Conservation (phyloP, 2,329 filamentous ascomycete genomes). For the Fusarium brevicatenulatum region DNA sequence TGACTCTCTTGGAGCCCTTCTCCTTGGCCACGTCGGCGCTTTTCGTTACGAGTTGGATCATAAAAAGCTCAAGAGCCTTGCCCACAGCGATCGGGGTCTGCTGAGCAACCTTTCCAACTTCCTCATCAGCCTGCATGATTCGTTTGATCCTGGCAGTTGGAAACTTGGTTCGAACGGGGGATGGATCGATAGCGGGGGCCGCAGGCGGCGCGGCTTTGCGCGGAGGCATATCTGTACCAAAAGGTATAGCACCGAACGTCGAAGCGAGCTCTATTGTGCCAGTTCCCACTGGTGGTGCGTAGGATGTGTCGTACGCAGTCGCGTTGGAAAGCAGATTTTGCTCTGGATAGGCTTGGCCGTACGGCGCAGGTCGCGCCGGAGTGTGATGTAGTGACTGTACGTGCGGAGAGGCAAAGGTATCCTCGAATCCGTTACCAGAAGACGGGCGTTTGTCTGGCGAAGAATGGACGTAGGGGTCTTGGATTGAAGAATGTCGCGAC, state of each 20-base stretch:
- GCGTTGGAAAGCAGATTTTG: conserved; percentile 18
- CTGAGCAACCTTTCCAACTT: conserved; percentile 97
- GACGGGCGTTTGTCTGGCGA: conserved; percentile 7
- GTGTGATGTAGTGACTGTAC: conserved; percentile 33
- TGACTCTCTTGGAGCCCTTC: conserved; percentile 88
- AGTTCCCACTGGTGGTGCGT: conserved; percentile 15
- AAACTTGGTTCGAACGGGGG: conserved; percentile 91
- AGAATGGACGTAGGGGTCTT: conserved; percentile 32
- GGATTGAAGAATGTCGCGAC: conserved; percentile 26
- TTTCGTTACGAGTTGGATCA: conserved; percentile 92
- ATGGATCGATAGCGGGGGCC: conserved; percentile 65
- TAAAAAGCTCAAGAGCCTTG: conserved; percentile 96
- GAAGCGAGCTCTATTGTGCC: conserved; percentile 9
- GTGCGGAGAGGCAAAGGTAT: conserved; percentile 7
- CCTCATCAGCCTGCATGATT: conserved; percentile 99
- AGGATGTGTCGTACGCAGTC: conserved; percentile 30
- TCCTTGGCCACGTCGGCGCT: conserved; percentile 85
- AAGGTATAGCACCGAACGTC: conserved; percentile 17
- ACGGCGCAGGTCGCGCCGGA: conserved; percentile 14
- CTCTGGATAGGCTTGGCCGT: conserved; percentile 27
- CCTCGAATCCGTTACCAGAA: conserved; percentile 19
- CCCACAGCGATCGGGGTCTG: conserved; percentile 96
- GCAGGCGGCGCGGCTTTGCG: conserved; percentile 49
- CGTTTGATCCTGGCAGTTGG: conserved; percentile 97
- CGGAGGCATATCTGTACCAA: conserved; percentile 49